Percentiles rank a stretch among this genome's conserved stretches.
phyloP scores from a whole-genome alignment of 768 basidiomycete genomes.

The Phlebiopsis flavidoalba region DNA sequence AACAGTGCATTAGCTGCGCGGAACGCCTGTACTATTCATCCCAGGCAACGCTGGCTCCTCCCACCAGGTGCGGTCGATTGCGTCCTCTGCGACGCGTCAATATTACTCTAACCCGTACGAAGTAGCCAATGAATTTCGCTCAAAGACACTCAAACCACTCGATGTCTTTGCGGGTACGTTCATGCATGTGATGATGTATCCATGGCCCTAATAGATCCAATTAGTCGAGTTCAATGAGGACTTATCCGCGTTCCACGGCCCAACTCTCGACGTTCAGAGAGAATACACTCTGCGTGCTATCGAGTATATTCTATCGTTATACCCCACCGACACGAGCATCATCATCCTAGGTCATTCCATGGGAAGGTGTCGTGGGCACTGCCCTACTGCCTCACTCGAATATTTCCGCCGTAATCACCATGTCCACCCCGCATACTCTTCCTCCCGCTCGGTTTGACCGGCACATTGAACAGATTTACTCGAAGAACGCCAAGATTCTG shows the following conservation, averaged over 20 bases:
- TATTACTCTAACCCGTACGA: conserved; percentile 61
- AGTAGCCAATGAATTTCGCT: conserved; percentile 48
- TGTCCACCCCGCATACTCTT: conserved; percentile 88
- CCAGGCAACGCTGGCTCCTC: conserved; percentile 97
- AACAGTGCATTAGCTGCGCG: conserved; percentile 28
- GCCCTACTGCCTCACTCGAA: conserved; percentile 64
- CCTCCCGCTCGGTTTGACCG: conserved; percentile 87
- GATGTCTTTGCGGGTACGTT: conserved; percentile 83
- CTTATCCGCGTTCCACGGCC: conserved; percentile 90
- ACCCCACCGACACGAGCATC: conserved; percentile 57
- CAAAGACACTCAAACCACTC: conserved; percentile 45
- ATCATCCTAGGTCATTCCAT: conserved; percentile 92
- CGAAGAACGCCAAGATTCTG: conserved; percentile 36
- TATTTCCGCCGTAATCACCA: conserved; percentile 83
- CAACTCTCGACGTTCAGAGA: conserved; percentile 80
- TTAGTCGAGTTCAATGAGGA: conserved; percentile 96
- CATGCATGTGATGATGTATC: not conserved
- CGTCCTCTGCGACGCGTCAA: conserved; percentile 83
- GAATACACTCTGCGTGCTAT: conserved; percentile 69
- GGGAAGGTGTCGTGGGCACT: conserved; percentile 90
- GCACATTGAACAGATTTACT: conserved; percentile 73
- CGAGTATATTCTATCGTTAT: conserved; percentile 72
- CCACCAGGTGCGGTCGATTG: conserved; percentile 90
- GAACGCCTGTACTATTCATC: conserved; percentile 90
- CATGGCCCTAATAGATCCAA: not conserved